Conservation (phyloP, 768 basidiomycete genomes). For the Pleurotus cornucopiae region DNA sequence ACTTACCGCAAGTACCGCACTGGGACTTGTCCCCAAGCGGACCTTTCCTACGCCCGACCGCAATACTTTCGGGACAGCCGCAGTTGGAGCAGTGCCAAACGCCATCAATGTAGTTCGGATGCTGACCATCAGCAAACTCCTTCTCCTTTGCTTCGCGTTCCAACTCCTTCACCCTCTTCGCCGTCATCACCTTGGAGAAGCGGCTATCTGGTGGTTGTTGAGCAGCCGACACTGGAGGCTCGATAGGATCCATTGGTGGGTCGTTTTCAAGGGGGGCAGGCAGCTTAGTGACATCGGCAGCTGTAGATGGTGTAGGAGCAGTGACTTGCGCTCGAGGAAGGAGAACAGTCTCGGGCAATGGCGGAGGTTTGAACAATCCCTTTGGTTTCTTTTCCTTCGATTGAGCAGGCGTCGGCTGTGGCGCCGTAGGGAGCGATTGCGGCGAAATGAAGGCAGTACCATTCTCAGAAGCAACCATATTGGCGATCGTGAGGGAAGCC, state of each 20-base stretch:
- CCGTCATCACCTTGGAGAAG: constrained; percentile 41
- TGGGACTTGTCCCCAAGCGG: constrained; percentile 87
- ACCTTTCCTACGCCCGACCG: constrained; percentile 83
- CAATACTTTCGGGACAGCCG: constrained; percentile 84
- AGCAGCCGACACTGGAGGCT: constrained; percentile 33
- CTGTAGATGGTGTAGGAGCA: constrained; percentile 65
- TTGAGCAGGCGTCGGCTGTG: constrained; percentile 32
- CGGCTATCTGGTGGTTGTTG: constrained; percentile 41
- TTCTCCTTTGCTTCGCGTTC: constrained; percentile 82
- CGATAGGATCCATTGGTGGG: constrained; percentile 20
- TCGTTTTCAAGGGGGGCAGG: constrained; percentile 61
- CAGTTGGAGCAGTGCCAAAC: constrained; percentile 96
- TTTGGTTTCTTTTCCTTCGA: constrained; percentile 67
- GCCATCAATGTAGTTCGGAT: constrained; percentile 76
- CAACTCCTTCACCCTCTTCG: constrained; percentile 67
- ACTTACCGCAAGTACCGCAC: constrained; percentile 89
- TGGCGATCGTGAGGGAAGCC: constrained; percentile 80
- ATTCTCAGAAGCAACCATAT: constrained; percentile 91
- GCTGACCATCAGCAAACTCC: constrained; percentile 80
- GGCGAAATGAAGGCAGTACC: constrained; percentile 54
- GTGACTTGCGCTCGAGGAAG: constrained; percentile 55
- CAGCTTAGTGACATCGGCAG: constrained; percentile 54
- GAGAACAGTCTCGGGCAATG: constrained; percentile 49
- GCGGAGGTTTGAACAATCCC: constrained; percentile 71
- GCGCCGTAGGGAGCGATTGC: constrained; percentile 29